Base-by-base conservation (phyloP, 345 rosid genomes). In the Populus deltoides region DNA sequence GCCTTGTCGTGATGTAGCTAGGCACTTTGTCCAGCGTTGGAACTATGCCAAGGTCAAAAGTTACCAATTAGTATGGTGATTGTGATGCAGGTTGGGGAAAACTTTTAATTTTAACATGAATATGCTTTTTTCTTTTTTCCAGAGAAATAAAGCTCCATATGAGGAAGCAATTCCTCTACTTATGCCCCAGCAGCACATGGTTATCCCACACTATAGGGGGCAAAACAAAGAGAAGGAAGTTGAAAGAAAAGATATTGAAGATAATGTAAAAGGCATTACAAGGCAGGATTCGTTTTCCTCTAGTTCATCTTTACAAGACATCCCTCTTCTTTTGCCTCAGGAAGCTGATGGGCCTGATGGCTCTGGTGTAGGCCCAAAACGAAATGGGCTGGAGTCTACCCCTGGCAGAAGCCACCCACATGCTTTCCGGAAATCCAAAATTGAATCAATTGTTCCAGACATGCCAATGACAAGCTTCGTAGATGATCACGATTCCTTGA, bases 1-100 rank as follows among this genome's bases (percentile, higher is more conserved):
- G 36, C 94, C 99, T 79, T 97, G 99, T 81, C 95, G 91, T 27
- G 99, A 97, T 78, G 87, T 88, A 43, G 99, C 99, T 36, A 88
- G 99, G 80, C 99, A 97, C 85, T 97, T 97, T 77, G 98, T 97
- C 79, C 99, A 97, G 82, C 97, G 99, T 24, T 97, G 99, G 99
- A 97, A 97, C 90, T 90, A 90, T 86, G 99, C 99, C 68, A 97
- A 97, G 99, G 99, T 97, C 62, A 75, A 29, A 41, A 81, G 22
- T 33, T 24, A 73, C 38, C 55, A 55, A 35, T 66, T 66, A 22
- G 69, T 70, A 24, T 73, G 59, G 16, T 73, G 59, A 39, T 81
- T 76, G 59, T 78, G 57, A 10, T 8, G 47, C 49, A 57, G 71
- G 62, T 24, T 47, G 67, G 38, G 16, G 31, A 45, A 22, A 36